Evolutionary conservation across 2,329 filamentous ascomycete genomes (phyloP), one percentile per base, ranked within the genome.

Genomic region (Pyricularia grisea): DNA sequence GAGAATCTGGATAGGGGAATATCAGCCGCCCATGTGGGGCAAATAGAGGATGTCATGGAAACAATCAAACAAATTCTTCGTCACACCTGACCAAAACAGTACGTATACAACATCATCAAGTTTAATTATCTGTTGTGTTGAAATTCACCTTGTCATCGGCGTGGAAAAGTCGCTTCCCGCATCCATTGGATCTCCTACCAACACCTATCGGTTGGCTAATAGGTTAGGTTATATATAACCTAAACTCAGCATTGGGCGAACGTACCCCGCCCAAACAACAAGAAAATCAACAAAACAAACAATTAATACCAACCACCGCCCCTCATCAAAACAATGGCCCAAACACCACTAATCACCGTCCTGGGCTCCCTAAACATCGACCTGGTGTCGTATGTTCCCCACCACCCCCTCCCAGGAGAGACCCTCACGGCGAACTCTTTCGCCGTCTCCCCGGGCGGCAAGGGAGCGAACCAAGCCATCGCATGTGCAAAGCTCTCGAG

Each of bases 311-410:
- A 20, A 50, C 14, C 10, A 31, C 30, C 42, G 7, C 17, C 42
- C 42, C 14, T 50, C 42, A 50, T 50, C 17, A 36, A 50, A 36
- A 50, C 42, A 55, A 55, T 55, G 42, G 11, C 42, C 17, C 42
- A 55, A 55, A 55, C 42, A 67, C 82, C 83, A 27, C 79, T 79
- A 74, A 95, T 98, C 78, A 90, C 91, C 72, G 87, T 97, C 71
- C 89, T 98, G 73, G 94, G 94, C 74, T 98, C 94, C 42, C 88
- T 99, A 71, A 98, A 98, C 81, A 92, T 92, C 77, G 94, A 99
- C 81, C 89, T 98, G 72, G 92, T 97, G 72, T 94, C 93, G 60
- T 89, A 92, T 74, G 95, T 95, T 42, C 84, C 92, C 5, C 92
- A 94, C 72, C 88, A 97, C 72, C 94, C 95, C 1, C 81, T 85